Conservation (phyloP, 345 rosid species). For the Hibiscus mutabilis region DNA sequence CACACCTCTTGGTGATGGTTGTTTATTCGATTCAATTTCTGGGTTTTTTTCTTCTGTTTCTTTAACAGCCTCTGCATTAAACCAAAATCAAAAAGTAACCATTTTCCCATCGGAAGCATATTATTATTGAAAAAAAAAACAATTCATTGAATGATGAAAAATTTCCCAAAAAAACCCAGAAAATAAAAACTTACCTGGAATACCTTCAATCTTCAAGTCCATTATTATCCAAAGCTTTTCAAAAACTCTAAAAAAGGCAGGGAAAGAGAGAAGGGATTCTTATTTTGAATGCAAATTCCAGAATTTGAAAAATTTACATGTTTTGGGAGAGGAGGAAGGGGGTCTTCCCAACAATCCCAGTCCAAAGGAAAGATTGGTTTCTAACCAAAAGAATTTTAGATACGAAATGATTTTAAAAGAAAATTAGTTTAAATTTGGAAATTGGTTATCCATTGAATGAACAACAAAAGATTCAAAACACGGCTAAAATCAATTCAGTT, state of each 20-base stretch:
- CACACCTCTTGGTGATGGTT: slow-evolving; percentile 42
- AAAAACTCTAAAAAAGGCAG: neutral
- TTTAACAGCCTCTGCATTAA: neutral
- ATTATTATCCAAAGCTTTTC: slow-evolving; percentile 11
- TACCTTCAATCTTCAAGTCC: slow-evolving; percentile 19
- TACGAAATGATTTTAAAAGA: neutral
- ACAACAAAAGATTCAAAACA: slow-evolving; percentile 6
- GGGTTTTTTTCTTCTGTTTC: slow-evolving; percentile 15
- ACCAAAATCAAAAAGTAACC: neutral
- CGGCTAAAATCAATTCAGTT: slow-evolving; percentile 6
- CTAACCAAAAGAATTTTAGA: neutral
- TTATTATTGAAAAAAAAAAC: no score
- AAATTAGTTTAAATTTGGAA: slow-evolving; percentile 26
- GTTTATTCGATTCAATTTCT: slow-evolving; percentile 12
- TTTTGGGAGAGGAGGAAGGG: neutral
- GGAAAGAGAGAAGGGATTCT: neutral
- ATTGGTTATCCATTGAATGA: slow-evolving; percentile 27
- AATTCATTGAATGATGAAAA: neutral
- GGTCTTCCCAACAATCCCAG: neutral
- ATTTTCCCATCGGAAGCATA: neutral
- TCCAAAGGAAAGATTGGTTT: neutral
- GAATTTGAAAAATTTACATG: slow-evolving; percentile 1
- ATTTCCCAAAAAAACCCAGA: no score
- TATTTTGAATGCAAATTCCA: neutral
- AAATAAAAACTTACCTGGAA: neutral